Conservation (phyloP, 139 green algal genomes). For the Spirogloea muscicola region DNA sequence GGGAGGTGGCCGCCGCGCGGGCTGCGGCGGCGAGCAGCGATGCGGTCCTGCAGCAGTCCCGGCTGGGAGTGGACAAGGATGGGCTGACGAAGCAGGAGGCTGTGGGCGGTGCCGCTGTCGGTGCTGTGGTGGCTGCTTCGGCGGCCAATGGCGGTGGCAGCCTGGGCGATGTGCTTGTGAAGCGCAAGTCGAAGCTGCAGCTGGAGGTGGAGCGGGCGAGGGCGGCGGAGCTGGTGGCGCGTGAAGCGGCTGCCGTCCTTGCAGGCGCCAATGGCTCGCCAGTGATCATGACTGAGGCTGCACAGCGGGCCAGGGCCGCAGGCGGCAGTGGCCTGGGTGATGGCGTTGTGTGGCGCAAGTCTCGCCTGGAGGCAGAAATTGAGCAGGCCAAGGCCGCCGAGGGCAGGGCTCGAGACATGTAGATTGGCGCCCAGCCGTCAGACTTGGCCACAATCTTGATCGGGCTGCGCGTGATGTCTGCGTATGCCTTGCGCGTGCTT, state of each 20-base stretch:
- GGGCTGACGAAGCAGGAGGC: too few relatives aligned
- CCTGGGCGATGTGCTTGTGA: neutral
- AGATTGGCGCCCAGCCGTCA: too few relatives aligned
- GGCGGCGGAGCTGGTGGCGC: neutral
- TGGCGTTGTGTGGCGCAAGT: constrained; percentile 15
- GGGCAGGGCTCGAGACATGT: too few relatives aligned
- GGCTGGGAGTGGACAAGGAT: constrained; percentile 18
- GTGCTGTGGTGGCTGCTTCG: too few relatives aligned
- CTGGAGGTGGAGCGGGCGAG: constrained; percentile 9
- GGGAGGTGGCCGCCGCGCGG: constrained; percentile 10
- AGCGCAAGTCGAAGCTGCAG: constrained; percentile 25
- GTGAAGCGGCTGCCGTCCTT: neutral
- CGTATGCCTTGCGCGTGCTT: too few relatives aligned
- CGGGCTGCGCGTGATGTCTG: too few relatives aligned
- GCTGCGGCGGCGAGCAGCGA: constrained; percentile 10
- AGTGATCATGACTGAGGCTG: neutral
- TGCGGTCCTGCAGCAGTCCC: constrained; percentile 17
- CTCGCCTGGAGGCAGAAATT: constrained; percentile 19
- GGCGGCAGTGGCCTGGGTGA: constrained; percentile 11
- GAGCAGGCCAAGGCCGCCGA: too few relatives aligned
- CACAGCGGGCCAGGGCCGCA: constrained; percentile 8
- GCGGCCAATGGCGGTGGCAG: neutral
- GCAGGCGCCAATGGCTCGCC: neutral
- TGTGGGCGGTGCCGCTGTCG: too few relatives aligned
- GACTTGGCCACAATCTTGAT: too few relatives aligned